Conservation (phyloP, 179 eudicot genomes). For the Amaranthus tricolor region DNA sequence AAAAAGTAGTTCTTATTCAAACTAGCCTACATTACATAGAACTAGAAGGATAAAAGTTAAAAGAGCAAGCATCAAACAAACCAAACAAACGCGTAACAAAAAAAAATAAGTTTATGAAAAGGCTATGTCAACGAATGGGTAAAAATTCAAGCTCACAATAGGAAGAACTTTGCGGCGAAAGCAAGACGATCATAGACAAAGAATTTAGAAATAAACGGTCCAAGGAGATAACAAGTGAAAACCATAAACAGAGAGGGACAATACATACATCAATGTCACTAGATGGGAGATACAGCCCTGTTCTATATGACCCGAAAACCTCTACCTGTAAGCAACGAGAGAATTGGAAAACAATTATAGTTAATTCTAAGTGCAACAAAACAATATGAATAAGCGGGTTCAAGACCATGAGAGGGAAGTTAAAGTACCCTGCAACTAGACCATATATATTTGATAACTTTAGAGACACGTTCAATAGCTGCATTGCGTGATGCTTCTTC, state of each 20-base stretch:
- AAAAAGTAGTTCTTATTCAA: neutral
- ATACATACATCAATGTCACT: slow-evolving; percentile 95
- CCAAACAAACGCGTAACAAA: neutral
- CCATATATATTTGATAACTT: slow-evolving; percentile 88
- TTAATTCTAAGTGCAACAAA: neutral
- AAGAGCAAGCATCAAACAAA: neutral
- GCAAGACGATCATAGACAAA: too few relatives aligned
- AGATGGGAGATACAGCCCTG: slow-evolving; percentile 93
- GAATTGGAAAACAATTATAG: neutral
- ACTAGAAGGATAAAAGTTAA: neutral
- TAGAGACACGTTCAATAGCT: slow-evolving; percentile 70
- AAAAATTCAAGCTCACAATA: neutral
- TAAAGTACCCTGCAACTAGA: slow-evolving; percentile 68
- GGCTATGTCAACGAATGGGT: neutral
- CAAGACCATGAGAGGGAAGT: neutral
- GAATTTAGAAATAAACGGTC: too few relatives aligned
- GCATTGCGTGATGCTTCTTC: slow-evolving; percentile 65
- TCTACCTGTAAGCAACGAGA: slow-evolving; percentile 61
- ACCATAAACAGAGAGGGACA: slow-evolving; percentile 7
- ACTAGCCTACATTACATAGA: neutral
- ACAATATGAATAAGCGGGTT: neutral
- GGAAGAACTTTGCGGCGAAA: neutral
- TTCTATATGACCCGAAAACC: slow-evolving; percentile 93
- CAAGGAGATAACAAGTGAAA: neutral
- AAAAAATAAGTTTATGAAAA: neutral